phyloP scores from a whole-genome alignment of 2,329 filamentous ascomycete species.

The Colletotrichum caudatum region DNA sequence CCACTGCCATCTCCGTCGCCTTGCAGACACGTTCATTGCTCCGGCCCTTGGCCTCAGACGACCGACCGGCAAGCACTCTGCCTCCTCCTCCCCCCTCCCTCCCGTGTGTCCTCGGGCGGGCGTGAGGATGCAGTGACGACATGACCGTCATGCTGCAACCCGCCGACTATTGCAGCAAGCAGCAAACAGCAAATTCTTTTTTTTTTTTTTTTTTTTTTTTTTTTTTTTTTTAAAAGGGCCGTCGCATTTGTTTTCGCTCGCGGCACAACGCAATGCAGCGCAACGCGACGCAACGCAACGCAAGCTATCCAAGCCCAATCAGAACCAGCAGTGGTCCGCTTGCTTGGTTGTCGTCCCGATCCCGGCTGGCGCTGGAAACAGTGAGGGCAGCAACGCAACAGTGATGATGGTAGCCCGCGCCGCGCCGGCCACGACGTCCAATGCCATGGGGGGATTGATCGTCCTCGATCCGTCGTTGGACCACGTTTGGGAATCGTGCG shows the following conservation, averaged over 20 bases:
- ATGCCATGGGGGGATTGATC: conserved; percentile 28
- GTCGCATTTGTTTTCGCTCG: conserved; percentile 6
- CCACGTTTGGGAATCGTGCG: conserved; percentile 34
- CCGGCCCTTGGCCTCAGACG: conserved; percentile 17
- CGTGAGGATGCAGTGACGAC: conserved; percentile 19
- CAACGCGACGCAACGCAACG: neutral
- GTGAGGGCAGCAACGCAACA: conserved; percentile 30
- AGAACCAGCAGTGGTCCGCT: conserved; percentile 10
- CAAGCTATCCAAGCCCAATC: conserved; percentile 20
- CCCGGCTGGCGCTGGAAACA: neutral
- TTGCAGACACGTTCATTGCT: conserved; percentile 8
- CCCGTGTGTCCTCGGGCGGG: conserved; percentile 16
- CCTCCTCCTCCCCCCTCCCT: too few species aligned
- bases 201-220: neutral
- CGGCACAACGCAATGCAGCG: conserved; percentile 17
- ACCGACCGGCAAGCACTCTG: conserved; percentile 13
- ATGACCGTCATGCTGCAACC: conserved; percentile 28
- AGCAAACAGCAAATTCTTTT: neutral
- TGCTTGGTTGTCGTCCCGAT: conserved; percentile 12
- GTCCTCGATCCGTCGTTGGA: conserved; percentile 31
- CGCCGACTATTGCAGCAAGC: conserved; percentile 26
- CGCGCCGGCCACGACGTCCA: conserved; percentile 1
- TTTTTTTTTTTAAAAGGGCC: neutral
- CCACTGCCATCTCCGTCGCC: conserved; percentile 15
- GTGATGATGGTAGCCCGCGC: conserved; percentile 33